Percentiles rank a stretch among this genome's conserved stretches.
Evolutionary conservation across 345 rosid genomes (phyloP).

Genomic region (Tarenaya hassleriana): DNA sequence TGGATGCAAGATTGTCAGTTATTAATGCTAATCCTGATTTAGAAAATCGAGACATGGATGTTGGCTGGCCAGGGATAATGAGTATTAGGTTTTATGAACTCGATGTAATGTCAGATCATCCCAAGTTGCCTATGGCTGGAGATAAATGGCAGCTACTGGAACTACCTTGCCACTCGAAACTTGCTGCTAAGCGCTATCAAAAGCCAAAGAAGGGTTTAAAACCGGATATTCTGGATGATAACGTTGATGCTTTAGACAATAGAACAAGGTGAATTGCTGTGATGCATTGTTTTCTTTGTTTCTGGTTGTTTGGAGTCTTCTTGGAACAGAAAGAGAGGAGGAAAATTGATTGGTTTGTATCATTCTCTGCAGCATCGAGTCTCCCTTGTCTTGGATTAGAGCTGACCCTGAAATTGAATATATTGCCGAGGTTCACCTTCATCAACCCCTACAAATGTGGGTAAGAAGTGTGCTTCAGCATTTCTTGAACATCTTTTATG

Average conservation of each 20-base stretch:
- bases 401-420: constrained; percentile 99
- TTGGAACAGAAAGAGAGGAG: constrained; percentile 17
- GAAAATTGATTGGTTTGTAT: constrained; percentile 14
- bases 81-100: constrained; percentile 89
- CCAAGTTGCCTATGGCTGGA: constrained; percentile 88
- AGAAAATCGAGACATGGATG: constrained; percentile 79
- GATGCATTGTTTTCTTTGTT: not conserved
- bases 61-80: constrained; percentile 99
- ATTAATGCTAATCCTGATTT: constrained; percentile 54
- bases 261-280: constrained; percentile 59
- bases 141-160: constrained; percentile 94
- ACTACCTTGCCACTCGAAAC: constrained; percentile 92
- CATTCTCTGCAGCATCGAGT: constrained; percentile 64
- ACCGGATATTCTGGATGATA: constrained; percentile 93
- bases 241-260: constrained; percentile 61
- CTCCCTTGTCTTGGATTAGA: constrained; percentile 91
- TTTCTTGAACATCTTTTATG: constrained; percentile 11
- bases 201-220: constrained; percentile 91
- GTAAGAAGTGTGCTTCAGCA: constrained; percentile 43
- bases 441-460: constrained; percentile 99
- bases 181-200: constrained; percentile 83
- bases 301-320: constrained; percentile 21
- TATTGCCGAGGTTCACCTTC: constrained; percentile 88
- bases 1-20: constrained; percentile 50
- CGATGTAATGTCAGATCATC: constrained; percentile 96